Conservation (phyloP, 768 basidiomycete species). For the Termitomyces sp. region DNA sequence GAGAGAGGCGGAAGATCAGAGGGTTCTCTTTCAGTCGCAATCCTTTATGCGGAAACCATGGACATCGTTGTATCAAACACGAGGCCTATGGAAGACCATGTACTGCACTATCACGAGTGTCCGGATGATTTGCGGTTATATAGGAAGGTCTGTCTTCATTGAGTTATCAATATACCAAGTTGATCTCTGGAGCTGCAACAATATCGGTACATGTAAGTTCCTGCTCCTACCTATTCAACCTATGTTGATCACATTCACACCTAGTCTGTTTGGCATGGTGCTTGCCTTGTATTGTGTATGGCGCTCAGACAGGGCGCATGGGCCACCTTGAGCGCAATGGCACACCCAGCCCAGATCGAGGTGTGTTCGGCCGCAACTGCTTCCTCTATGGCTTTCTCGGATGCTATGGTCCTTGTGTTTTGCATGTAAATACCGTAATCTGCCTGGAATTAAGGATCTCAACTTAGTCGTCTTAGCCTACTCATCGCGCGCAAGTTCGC, state of each 20-base stretch:
- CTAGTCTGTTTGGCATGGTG: conserved; percentile 26
- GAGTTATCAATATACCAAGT: too few species aligned
- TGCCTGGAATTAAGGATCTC: too few species aligned
- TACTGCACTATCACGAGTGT: neutral
- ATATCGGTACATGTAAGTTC: conserved; percentile 18
- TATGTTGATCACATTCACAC: neutral
- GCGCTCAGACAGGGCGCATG: conserved; percentile 28
- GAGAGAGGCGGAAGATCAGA: neutral
- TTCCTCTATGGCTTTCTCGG: conserved; percentile 19
- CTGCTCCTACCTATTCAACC: neutral
- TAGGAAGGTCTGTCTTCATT: neutral
- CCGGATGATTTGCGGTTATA: neutral
- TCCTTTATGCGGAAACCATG: neutral
- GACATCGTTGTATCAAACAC: neutral
- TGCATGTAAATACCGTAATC: conserved; percentile 22
- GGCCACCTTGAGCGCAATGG: conserved; percentile 25
- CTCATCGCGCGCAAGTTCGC: conserved; percentile 18
- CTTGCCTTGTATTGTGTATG: conserved; percentile 35
- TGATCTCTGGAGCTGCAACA: conserved; percentile 19
- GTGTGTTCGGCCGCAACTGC: conserved; percentile 24
- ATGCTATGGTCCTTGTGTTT: conserved; percentile 21
- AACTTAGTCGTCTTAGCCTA: neutral
- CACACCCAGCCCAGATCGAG: conserved; percentile 28
- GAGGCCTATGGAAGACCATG: neutral
- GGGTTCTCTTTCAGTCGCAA: neutral